These are phyloP conservation scores for Rhizomucor pusillus DNA, from an alignment of 371 early-diverging fungal genomes.

Conservation along the genomic window DNA sequence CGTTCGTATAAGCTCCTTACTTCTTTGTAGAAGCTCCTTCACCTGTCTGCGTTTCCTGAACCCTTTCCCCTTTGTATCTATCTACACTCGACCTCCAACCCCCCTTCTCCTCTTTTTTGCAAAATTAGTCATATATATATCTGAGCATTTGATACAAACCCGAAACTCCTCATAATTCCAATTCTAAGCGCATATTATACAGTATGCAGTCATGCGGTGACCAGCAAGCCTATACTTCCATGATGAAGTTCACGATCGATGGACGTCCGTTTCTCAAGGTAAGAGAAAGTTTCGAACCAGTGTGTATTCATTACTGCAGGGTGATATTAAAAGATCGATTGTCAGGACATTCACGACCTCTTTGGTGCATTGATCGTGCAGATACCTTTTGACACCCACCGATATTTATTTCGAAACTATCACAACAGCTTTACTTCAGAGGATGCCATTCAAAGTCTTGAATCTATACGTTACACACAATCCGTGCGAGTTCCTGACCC, in stretches of 20 bases:
- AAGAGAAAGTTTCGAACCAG: neutral
- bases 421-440: conserved; percentile 59
- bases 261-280: conserved; percentile 49
- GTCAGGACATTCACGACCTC: conserved; percentile 62
- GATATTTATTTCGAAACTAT: conserved; percentile 53
- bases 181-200: too few relatives aligned
- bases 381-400: conserved; percentile 51
- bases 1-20: too few relatives aligned
- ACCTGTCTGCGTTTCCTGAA: too few relatives aligned
- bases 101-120: too few relatives aligned
- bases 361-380: conserved; percentile 61
- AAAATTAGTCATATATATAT: too few relatives aligned
- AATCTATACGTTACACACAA: conserved; percentile 52
- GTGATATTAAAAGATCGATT: neutral
- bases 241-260: conserved; percentile 51
- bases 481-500: conserved; percentile 58
- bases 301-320: neutral
- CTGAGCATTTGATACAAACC: too few relatives aligned
- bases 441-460: conserved; percentile 51
- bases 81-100: too few relatives aligned
- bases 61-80: too few relatives aligned
- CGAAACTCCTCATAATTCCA: too few relatives aligned
- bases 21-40: too few relatives aligned
- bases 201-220: conserved; percentile 32
- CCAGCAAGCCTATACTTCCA: conserved; percentile 48